Evolutionary conservation across 2,329 filamentous ascomycete species (phyloP).

Genomic region (Diaporthe sp.): DNA sequence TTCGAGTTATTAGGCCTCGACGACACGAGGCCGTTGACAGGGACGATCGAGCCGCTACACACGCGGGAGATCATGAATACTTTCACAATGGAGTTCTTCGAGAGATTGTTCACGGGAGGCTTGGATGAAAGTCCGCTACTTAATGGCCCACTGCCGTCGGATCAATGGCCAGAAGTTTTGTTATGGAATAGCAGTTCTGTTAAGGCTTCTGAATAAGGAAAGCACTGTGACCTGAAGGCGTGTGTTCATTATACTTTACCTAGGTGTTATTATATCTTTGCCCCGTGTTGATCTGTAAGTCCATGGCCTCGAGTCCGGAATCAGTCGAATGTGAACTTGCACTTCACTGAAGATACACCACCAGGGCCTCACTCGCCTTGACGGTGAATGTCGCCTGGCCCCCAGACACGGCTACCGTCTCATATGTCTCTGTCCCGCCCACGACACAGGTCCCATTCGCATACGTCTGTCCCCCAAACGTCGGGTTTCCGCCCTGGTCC

Average conservation of each 20-base stretch:
- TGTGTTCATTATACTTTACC: too few relatives aligned
- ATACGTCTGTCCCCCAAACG: constrained; percentile 62
- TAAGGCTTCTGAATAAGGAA: too few relatives aligned
- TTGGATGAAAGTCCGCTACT: background rate
- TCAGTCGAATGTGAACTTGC: too few relatives aligned
- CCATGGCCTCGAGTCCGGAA: background rate
- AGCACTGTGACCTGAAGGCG: too few relatives aligned
- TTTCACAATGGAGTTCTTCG: background rate
- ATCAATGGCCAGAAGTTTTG: background rate
- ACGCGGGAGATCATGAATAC: background rate
- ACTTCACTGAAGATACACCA: constrained; percentile 59
- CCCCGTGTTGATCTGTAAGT: background rate
- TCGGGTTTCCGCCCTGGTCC: constrained; percentile 58
- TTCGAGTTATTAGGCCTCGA: background rate
- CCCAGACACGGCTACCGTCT: constrained; percentile 51
- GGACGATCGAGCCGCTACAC: background rate
- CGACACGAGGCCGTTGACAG: background rate
- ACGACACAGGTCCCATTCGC: constrained; percentile 60
- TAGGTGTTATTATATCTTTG: background rate
- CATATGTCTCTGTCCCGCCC: constrained; percentile 56
- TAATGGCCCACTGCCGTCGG: background rate
- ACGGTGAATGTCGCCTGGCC: constrained; percentile 51
- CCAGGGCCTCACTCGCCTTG: constrained; percentile 63
- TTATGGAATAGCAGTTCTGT: background rate
- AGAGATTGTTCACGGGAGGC: background rate